A percentile compares a stretch with the other conserved stretches of the same genome.
These are phyloP conservation scores for Rosa lucieae DNA, from an alignment of 306 rosid genomes.

Conservation along the genomic window DNA sequence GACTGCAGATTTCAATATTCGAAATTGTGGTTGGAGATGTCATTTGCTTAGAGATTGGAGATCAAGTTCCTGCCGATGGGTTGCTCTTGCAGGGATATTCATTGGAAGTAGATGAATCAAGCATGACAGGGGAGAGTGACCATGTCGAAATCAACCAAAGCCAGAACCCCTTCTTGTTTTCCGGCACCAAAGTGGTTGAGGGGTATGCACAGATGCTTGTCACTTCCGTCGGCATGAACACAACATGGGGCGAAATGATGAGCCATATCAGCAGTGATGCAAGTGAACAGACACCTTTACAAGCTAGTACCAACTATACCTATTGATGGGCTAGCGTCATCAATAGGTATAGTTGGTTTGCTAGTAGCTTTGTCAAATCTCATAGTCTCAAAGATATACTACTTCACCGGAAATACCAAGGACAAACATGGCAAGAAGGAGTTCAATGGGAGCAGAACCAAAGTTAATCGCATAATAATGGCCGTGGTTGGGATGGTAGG, in stretches of 20 bases:
- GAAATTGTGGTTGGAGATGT: constrained; percentile 49
- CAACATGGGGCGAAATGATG: constrained; percentile 56
- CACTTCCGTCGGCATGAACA: constrained; percentile 49
- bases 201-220: constrained; percentile 46
- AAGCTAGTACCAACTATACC: no score
- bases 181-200: constrained; percentile 48
- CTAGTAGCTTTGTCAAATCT: constrained; percentile 45
- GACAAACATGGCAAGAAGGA: constrained; percentile 37
- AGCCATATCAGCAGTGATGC: constrained; percentile 29
- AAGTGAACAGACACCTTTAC: constrained; percentile 39
- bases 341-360: constrained; percentile 44
- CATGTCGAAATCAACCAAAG: constrained; percentile 29
- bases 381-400: constrained; percentile 28
- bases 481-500: constrained; percentile 33
- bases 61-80: constrained; percentile 57
- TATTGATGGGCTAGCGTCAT: constrained; percentile 35
- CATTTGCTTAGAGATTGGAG: constrained; percentile 43
- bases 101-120: constrained; percentile 43
- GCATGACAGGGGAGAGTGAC: constrained; percentile 56
- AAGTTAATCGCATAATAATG: constrained; percentile 29
- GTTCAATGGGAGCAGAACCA: constrained; percentile 34
- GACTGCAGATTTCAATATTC: constrained; percentile 33
- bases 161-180: constrained; percentile 37
- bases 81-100: constrained; percentile 42
- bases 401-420: constrained; percentile 39